Conservation (phyloP, 345 rosid species). For the Theobroma cacao region DNA sequence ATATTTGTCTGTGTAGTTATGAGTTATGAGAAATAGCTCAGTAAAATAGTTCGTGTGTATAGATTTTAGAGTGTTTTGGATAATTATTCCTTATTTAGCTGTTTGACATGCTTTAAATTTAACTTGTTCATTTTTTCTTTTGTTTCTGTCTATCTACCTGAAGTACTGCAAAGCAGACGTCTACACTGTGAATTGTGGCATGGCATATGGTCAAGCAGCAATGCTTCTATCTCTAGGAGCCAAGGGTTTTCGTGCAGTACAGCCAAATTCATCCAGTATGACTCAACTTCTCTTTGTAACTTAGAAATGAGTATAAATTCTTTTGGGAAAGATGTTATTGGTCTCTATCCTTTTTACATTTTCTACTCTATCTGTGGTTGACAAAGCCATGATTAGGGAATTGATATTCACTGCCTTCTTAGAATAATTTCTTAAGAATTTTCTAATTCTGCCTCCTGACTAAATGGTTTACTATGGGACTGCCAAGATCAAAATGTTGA, state of each 20-base stretch:
- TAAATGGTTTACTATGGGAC: neutral
- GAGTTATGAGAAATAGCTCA: neutral
- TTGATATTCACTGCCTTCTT: neutral
- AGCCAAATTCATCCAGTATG: conserved; percentile 76
- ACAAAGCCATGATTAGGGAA: neutral
- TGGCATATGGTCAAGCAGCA: conserved; percentile 96
- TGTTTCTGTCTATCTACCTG: conserved; percentile 6
- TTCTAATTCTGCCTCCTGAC: neutral
- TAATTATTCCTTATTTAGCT: neutral
- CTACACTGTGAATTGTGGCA: conserved; percentile 75
- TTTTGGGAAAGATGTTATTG: conserved; percentile 6
- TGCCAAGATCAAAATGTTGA: neutral
- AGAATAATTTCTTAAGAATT: neutral
- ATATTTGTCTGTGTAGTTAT: neutral
- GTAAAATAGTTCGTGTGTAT: neutral
- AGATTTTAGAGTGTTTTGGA: neutral
- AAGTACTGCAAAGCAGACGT: conserved; percentile 71
- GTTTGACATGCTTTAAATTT: neutral
- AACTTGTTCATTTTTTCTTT: conserved; percentile 18
- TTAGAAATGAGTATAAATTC: neutral
- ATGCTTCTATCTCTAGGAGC: conserved; percentile 85
- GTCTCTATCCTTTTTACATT: neutral
- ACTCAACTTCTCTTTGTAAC: conserved; percentile 18
- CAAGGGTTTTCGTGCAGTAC: conserved; percentile 71
- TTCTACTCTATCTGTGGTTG: neutral